Percentiles rank a stretch among this genome's conserved stretches.
Conservation (phyloP, 2,329 filamentous ascomycete species). For the Myriosclerotinia curreyana region DNA sequence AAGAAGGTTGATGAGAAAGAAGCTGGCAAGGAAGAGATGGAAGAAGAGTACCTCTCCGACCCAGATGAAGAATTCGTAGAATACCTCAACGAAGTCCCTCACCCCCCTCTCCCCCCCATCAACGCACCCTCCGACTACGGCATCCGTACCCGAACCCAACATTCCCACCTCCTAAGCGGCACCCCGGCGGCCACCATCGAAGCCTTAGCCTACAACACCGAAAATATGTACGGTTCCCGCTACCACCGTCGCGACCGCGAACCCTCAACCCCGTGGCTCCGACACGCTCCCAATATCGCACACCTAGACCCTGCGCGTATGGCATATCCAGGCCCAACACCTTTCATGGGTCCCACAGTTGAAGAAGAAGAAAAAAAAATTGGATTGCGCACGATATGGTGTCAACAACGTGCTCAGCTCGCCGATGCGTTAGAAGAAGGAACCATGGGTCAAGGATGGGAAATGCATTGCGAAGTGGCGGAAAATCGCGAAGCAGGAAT, state of each 20-base stretch:
- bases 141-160: not conserved
- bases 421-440: not conserved
- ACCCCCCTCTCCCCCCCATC: not conserved
- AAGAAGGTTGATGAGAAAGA: not conserved
- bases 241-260: not conserved
- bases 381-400: too few species aligned
- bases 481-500: not conserved
- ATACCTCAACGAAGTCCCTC: not conserved
- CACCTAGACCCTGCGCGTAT: accelerated
- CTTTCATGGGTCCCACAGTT: not conserved
- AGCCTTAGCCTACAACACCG: not conserved
- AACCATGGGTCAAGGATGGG: not conserved
- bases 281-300: not conserved
- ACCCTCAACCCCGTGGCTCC: not conserved
- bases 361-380: too few species aligned
- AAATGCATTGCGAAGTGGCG: not conserved
- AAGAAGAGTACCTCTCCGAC: not conserved
- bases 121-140: not conserved
- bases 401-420: not conserved
- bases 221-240: not conserved
- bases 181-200: not conserved
- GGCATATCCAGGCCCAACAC: not conserved
- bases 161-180: not conserved
- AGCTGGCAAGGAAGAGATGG: not conserved
- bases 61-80: not conserved